Evolutionary conservation across 2,329 filamentous ascomycete genomes (phyloP).

Genomic region (Fusarium sp.): DNA sequence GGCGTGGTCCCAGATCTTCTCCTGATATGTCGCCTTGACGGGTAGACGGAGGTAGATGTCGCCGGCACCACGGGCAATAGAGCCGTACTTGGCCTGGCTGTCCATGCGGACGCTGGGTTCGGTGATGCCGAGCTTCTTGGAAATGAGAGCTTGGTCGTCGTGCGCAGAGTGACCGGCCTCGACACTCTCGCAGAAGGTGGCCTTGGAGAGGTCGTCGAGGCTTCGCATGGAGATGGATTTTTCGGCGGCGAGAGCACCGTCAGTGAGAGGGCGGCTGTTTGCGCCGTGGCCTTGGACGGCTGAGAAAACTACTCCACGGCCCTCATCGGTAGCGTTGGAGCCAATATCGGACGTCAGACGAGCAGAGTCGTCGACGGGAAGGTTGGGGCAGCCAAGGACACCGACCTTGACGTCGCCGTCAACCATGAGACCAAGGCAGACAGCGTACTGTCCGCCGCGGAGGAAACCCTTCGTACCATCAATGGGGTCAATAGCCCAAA

Average conservation of each 20-base stretch:
- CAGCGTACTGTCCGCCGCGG: conserved; percentile 94
- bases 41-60: conserved; percentile 94
- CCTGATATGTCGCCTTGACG: conserved; percentile 85
- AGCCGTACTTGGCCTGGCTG: conserved; percentile 97
- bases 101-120: conserved; percentile 94
- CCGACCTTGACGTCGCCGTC: conserved; percentile 95
- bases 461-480: conserved; percentile 98
- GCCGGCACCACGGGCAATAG: conserved; percentile 90
- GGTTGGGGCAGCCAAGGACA: conserved; percentile 93
- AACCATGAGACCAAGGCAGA: conserved; percentile 90
- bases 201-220: conserved; percentile 76
- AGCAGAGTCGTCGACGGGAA: conserved; percentile 81
- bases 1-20: conserved; percentile 99
- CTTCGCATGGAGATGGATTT: conserved; percentile 82
- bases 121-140: conserved; percentile 84
- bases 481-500: conserved; percentile 98
- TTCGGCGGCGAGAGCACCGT: conserved; percentile 58
- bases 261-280: conserved; percentile 75
- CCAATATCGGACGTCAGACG: conserved; percentile 72
- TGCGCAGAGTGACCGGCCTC: conserved; percentile 93
- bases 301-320: conserved; percentile 87
- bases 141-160: conserved; percentile 82
- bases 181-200: conserved; percentile 96
- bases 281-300: conserved; percentile 83
- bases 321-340: conserved; percentile 75